phyloP scores from a whole-genome alignment of 2,329 filamentous ascomycete species.

The Phialophora verrucosa region DNA sequence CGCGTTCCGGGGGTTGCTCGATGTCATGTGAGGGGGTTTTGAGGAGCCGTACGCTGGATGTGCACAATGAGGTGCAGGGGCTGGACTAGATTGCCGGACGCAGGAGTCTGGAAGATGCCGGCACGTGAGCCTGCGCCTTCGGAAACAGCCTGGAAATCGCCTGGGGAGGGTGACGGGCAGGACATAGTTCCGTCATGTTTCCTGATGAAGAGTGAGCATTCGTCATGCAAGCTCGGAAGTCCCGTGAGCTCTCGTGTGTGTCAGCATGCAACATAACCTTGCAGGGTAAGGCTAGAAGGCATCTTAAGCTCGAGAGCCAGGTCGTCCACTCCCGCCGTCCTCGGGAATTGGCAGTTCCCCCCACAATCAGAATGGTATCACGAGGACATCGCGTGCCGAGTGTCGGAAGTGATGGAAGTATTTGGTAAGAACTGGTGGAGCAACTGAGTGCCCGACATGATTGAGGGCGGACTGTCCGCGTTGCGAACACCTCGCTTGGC shows the following conservation, averaged over 20 bases:
- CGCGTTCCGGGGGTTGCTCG: background rate
- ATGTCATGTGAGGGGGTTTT: conserved; percentile 1
- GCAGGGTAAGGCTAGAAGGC: background rate
- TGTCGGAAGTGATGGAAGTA: conserved; percentile 12
- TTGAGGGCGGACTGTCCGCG: background rate
- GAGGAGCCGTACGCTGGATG: background rate
- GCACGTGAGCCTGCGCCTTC: background rate
- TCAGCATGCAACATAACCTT: background rate
- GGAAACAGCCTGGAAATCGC: background rate
- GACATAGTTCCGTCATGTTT: background rate
- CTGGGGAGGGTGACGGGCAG: background rate
- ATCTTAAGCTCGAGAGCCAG: background rate
- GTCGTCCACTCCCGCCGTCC: background rate
- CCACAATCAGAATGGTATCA: background rate
- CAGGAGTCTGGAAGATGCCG: background rate
- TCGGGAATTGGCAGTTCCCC: background rate
- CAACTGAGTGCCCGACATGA: conserved; percentile 15
- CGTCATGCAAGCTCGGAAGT: background rate
- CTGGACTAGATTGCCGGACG: background rate
- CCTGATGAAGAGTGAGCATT: background rate
- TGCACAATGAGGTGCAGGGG: background rate
- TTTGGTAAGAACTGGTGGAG: conserved; percentile 14
- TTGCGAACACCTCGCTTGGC: conserved; percentile 2
- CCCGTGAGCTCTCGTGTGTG: background rate
- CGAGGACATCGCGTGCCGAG: conserved; percentile 1